phyloP scores from a whole-genome alignment of 2,329 filamentous ascomycete species.

The Lithohypha guttulata region DNA sequence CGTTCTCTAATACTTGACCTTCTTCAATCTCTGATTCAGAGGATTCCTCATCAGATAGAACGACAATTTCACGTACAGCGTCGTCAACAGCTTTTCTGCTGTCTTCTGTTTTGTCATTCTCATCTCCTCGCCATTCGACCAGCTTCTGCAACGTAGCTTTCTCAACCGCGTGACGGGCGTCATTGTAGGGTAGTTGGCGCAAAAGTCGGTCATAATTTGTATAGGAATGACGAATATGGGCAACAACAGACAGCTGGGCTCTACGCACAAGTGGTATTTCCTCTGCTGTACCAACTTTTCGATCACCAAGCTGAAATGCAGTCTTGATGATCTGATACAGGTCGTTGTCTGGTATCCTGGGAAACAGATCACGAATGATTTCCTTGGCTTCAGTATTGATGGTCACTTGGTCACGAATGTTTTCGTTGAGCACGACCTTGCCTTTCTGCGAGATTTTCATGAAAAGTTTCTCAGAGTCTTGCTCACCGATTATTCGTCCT shows the following conservation, averaged over 20 bases:
- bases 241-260: slow-evolving; percentile 51
- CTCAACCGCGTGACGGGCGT: slow-evolving; percentile 46
- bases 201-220: slow-evolving; percentile 53
- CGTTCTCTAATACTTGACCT: slow-evolving; percentile 21
- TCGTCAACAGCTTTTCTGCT: slow-evolving; percentile 46
- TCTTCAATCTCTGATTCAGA: slow-evolving; percentile 32
- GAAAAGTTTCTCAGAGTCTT: slow-evolving; percentile 18
- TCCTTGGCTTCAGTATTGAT: slow-evolving; percentile 48
- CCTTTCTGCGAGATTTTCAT: slow-evolving; percentile 18
- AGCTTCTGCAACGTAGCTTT: slow-evolving; percentile 45
- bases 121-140: slow-evolving; percentile 53
- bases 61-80: slow-evolving; percentile 53
- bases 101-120: slow-evolving; percentile 41
- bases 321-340: slow-evolving; percentile 48
- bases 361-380: slow-evolving; percentile 52
- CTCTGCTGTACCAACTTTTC: slow-evolving; percentile 47
- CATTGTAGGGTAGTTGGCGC: slow-evolving; percentile 41
- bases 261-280: slow-evolving; percentile 45
- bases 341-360: slow-evolving; percentile 50
- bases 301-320: slow-evolving; percentile 49
- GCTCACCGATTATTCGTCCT: slow-evolving; percentile 35
- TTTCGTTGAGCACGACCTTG: slow-evolving; percentile 13
- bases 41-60: slow-evolving; percentile 52
- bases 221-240: slow-evolving; percentile 52
- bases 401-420: slow-evolving; percentile 28